These are phyloP conservation scores for Meira miltonrushii DNA, from an alignment of 1,284 basidiomycete species.

Conservation along the genomic window DNA sequence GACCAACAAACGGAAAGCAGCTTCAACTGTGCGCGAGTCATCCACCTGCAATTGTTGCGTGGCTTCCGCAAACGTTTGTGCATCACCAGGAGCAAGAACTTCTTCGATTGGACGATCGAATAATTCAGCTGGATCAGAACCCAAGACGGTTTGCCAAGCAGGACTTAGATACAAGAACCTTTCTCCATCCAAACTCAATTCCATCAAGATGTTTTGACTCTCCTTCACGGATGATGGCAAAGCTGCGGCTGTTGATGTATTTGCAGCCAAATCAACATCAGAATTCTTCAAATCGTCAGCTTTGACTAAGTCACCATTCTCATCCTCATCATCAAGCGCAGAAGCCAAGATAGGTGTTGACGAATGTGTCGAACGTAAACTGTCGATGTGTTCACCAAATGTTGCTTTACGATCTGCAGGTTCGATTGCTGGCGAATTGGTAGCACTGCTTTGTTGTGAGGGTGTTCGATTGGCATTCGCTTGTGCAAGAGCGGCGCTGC, in stretches of 20 bases:
- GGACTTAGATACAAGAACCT: conserved; percentile 84
- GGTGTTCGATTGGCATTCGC: background rate
- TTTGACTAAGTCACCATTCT: background rate
- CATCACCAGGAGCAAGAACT: conserved; percentile 76
- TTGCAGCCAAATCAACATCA: background rate
- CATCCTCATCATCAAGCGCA: no score
- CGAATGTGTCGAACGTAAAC: conserved; percentile 9
- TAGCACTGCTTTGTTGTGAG: conserved; percentile 21
- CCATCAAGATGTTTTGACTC: conserved; percentile 64
- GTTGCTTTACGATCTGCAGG: conserved; percentile 9
- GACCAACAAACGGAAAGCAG: conserved; percentile 77
- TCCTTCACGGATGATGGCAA: background rate
- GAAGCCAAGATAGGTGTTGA: background rate
- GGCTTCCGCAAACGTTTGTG: conserved; percentile 79
- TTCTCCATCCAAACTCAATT: conserved; percentile 87
- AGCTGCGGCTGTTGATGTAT: background rate
- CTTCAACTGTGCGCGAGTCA: conserved; percentile 89
- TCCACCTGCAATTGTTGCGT: conserved; percentile 79
- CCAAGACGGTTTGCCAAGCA: conserved; percentile 84
- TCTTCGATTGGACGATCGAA: conserved; percentile 74
- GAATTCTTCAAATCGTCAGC: background rate
- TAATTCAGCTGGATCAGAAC: conserved; percentile 80
- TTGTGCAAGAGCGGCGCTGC: background rate
- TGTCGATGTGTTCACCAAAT: conserved; percentile 14
- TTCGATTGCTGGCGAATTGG: conserved; percentile 37